Base-by-base conservation (phyloP, 2,329 filamentous ascomycete species). In the Chaetomiaceae sp. region DNA sequence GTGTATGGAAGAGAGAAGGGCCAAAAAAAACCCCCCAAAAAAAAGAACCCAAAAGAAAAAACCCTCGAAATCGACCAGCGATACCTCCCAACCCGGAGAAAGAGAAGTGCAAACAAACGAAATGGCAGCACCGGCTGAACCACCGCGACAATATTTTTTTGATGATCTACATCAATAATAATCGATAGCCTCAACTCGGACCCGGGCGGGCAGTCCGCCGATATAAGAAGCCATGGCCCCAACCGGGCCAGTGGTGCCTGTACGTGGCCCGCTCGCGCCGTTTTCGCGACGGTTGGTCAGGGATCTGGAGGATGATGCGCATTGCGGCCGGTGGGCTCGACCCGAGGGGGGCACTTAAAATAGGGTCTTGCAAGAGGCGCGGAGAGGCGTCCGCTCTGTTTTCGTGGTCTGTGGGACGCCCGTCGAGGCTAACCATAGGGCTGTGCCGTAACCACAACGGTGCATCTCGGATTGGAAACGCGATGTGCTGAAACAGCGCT, bases 71-170 rank as follows among this genome's bases (percentile, higher is more conserved):
- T 53, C 44, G 44, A 32, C 44, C 50, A 48, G 50, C 50, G 50
- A 53, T n/a, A 9, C 9, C 37, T 23, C 30, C 43, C 30, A 13
- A 42, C 37, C 44, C 6, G 37, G 23, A 38, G 11, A 43, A 37
- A 36, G 9, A 2, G 13, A 30, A 21, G 16, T 21, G n/a, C 30
- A 42, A 27, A 16, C n/a, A 36, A 43, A 38, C 18, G n/a, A 32
- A 36, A 41, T 50, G 52, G 52, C 52, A 54, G 52, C 11, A 14
- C 52, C 52, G 10, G 52, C 52, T 51, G 52, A 46, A 51, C 47
- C 42, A 51, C 42, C 16, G n/a, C n/a, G n/a, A n/a, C n/a, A n/a
- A n/a, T n/a, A 48, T 21, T 30, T 27, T 6, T 7, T 18, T 16
- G 36, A 46, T n/a, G 36, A 46, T 37, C 14, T 16, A 33, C 42